A percentile compares a stretch with the other conserved stretches of the same genome.
These are phyloP conservation scores for Heimioporus sp. DNA, from an alignment of 768 basidiomycete genomes.

Conservation along the genomic window DNA sequence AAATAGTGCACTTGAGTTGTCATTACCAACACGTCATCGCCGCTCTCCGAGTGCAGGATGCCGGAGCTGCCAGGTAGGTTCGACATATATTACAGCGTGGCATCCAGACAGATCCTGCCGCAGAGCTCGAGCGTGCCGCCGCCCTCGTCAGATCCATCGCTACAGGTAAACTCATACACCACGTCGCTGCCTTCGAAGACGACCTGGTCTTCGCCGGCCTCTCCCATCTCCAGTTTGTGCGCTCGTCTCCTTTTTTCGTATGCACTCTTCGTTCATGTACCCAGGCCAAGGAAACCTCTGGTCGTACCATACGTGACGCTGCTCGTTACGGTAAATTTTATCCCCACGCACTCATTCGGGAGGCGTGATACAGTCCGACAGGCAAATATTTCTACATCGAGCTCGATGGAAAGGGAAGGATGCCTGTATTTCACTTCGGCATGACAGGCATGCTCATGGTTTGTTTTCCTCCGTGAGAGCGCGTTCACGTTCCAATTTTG, in stretches of 20 bases:
- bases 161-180: slow-evolving; percentile 49
- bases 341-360: background rate
- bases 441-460: slow-evolving; percentile 87
- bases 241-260: slow-evolving; percentile 17
- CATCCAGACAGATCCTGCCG: no score
- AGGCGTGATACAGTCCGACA: slow-evolving; percentile 14
- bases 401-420: slow-evolving; percentile 55
- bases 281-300: slow-evolving; percentile 54
- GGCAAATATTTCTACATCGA: slow-evolving; percentile 69
- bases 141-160: slow-evolving; percentile 52
- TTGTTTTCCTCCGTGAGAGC: background rate
- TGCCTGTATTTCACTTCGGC: slow-evolving; percentile 77
- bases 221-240: slow-evolving; percentile 61
- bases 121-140: slow-evolving; percentile 73
- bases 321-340: slow-evolving; percentile 49
- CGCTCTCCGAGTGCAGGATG: slow-evolving; percentile 28
- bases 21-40: no score
- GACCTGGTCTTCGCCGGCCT: slow-evolving; percentile 58
- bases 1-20: no score
- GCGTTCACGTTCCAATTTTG: background rate
- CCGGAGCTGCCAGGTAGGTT: slow-evolving; percentile 53
- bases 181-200: slow-evolving; percentile 60
- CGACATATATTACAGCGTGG: background rate
- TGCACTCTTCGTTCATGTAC: background rate
- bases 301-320: slow-evolving; percentile 45